phyloP scores from a whole-genome alignment of 768 basidiomycete genomes.

The Lanmaoa rubissima region DNA sequence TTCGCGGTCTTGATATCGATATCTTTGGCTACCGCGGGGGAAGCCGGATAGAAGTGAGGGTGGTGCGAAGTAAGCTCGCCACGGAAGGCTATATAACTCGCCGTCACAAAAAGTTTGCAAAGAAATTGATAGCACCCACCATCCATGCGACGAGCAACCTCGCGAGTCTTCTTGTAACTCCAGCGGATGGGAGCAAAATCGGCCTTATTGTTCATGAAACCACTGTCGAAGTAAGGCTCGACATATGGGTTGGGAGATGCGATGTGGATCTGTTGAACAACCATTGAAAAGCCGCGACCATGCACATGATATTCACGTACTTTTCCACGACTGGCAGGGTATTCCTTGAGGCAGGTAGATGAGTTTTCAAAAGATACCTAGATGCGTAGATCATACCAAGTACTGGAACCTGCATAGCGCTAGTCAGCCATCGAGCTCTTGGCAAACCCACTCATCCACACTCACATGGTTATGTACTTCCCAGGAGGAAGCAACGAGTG shows the following conservation, averaged over 20 bases:
- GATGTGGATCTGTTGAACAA: constrained; percentile 55
- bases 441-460: constrained; percentile 20
- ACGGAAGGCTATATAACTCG: constrained; percentile 50
- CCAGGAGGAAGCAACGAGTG: constrained; percentile 68
- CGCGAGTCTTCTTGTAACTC: constrained; percentile 77
- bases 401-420: constrained; percentile 50
- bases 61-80: constrained; percentile 72
- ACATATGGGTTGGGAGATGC: constrained; percentile 56
- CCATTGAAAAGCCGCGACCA: not conserved
- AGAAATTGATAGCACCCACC: constrained; percentile 32
- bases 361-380: not conserved
- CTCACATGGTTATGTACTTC: constrained; percentile 63
- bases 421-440: constrained; percentile 24
- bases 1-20: constrained; percentile 70
- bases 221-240: constrained; percentile 65
- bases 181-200: constrained; percentile 75
- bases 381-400: constrained; percentile 31
- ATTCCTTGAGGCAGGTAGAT: constrained; percentile 39
- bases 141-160: constrained; percentile 71
- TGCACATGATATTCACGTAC: constrained; percentile 24
- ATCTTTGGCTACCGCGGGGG: constrained; percentile 55
- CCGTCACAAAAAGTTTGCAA: not conserved
- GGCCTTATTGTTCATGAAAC: constrained; percentile 80
- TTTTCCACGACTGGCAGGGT: constrained; percentile 72
- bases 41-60: constrained; percentile 71